Evolutionary conservation across 306 rosid genomes (phyloP).

Genomic region (Ceratonia siliqua): DNA sequence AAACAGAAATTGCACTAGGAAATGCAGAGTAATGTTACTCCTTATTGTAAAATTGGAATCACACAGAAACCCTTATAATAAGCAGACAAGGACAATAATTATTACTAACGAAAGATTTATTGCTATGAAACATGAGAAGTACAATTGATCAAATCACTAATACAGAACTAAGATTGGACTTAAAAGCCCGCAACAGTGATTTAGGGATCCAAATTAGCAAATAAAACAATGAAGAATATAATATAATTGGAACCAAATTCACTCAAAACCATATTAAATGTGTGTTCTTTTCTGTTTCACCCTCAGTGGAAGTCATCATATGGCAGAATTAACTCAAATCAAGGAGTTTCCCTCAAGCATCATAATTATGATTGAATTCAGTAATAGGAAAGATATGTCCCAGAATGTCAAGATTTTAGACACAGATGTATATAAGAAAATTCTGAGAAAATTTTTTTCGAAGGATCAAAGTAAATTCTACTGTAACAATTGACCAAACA

Average conservation of each 20-base stretch:
- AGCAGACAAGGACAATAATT: not conserved
- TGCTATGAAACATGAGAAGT: not conserved
- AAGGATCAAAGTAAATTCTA: not conserved
- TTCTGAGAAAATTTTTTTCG: not conserved
- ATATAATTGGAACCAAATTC: not conserved
- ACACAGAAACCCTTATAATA: not conserved
- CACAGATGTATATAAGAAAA: not conserved
- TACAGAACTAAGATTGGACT: no score
- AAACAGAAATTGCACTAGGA: not conserved
- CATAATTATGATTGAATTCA: not conserved
- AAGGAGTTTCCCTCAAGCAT: constrained; percentile 4
- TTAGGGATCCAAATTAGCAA: not conserved
- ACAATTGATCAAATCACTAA: not conserved
- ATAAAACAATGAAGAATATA: no score
- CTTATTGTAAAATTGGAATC: not conserved
- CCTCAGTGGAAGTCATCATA: not conserved
- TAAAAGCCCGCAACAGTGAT: not conserved
- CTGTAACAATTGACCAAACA: not conserved
- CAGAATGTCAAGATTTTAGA: not conserved
- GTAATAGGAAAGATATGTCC: not conserved
- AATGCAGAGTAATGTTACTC: constrained; percentile 5
- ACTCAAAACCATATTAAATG: not conserved
- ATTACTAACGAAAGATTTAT: no score
- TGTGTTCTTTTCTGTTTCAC: not conserved
- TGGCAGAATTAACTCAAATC: not conserved